Conservation (phyloP, 2,329 filamentous ascomycete species). For the Botrytis cinerea region DNA sequence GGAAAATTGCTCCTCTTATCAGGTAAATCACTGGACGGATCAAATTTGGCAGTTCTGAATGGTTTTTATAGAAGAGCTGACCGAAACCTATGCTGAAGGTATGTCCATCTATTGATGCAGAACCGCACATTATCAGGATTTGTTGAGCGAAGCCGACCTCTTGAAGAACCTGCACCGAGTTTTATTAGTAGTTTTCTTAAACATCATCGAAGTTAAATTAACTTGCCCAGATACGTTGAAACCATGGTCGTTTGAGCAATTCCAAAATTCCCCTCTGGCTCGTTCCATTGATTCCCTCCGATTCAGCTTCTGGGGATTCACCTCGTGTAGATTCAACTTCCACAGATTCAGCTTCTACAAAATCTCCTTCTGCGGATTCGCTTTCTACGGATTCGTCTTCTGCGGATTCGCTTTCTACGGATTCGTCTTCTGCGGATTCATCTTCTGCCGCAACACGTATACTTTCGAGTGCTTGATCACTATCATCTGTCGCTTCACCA, state of each 20-base stretch:
- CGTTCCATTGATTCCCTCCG: neutral
- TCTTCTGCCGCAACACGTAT: constrained; percentile 12
- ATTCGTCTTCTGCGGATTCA: too few relatives aligned
- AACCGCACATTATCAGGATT: constrained; percentile 5
- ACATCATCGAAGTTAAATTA: neutral
- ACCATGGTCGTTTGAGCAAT: constrained; percentile 25
- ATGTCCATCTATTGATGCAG: neutral
- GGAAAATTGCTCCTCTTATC: neutral
- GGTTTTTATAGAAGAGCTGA: neutral
- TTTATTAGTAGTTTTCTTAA: neutral
- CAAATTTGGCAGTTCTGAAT: neutral
- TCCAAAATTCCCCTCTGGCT: neutral
- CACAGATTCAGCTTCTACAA: too few relatives aligned
- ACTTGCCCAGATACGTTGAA: constrained; percentile 26
- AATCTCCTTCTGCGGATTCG: neutral
- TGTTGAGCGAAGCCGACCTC: constrained; percentile 4
- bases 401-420: neutral
- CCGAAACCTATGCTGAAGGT: neutral
- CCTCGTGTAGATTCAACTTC: too few relatives aligned
- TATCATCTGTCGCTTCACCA: constrained; percentile 18
- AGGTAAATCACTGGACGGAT: neutral
- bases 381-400: too few relatives aligned
- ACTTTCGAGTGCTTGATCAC: constrained; percentile 20
- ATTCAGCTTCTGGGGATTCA: neutral
- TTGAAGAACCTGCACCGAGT: neutral